Evolutionary conservation across 805 yeast genomes (phyloP), one percentile per base, ranked within the genome.

Genomic region (Lipomyces kockii): DNA sequence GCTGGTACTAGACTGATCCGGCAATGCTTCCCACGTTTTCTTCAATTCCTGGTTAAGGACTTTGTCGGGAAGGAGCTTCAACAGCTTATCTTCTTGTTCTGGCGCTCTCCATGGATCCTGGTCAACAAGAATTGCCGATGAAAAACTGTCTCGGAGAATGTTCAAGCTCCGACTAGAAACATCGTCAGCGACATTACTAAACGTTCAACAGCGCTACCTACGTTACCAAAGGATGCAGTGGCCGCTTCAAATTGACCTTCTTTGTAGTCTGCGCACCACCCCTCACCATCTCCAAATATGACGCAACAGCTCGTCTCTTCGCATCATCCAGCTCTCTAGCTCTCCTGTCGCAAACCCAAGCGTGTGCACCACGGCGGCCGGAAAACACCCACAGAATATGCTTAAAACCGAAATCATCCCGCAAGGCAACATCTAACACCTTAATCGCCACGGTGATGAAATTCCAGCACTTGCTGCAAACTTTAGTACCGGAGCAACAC

Each of bases 281-380:
- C 20, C 74, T 72, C 63, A 91, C 81, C 0, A 93, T 88, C 73
- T 91, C 94, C 76, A 95, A 78, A 76, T 95, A 95, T 72, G 91
- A 93, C 39, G 93, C 88, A 12, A 95, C 85, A 2, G 97, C 87
- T 73, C 89, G 83, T 74, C 99, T 85, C 68, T 86, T 85, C 4
- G 81, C 74, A 77, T 95, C 98, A 70, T 86, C 89, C 69, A 95
- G 78, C 1, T 77, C 74, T 65, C 98, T 81, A 0, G 98, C 97
- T 59, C 93, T 81, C 64, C 84, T 79, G 76, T 95, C 99, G 78
- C 97, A 90, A 29, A 95, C 84, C 99, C 99, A 95, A 75, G 98
- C 96, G 83, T 95, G 99, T 17, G 96, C 97, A 78, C 99, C 99
- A 85, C 99, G 90, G 83, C 99, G 89, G 58, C 99, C 99, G 0